phyloP scores from a whole-genome alignment of 129 eudicot genomes.

The Flaveria brownii region DNA sequence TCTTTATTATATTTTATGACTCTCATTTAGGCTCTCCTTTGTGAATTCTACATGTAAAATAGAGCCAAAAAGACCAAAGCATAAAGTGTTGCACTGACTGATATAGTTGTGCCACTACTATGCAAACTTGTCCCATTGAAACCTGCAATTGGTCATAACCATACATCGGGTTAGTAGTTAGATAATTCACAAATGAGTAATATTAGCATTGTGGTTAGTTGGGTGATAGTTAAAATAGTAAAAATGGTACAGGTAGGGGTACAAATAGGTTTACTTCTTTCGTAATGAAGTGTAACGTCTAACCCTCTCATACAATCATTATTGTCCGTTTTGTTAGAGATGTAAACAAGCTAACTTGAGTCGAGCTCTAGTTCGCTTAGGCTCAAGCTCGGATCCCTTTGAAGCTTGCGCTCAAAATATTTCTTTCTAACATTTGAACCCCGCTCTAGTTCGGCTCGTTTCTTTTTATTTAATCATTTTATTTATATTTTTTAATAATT shows the following conservation, averaged over 20 bases:
- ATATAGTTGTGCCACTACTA: constrained; percentile 23
- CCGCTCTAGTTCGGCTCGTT: too few species aligned
- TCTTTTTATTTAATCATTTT: too few species aligned
- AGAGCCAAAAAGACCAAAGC: constrained; percentile 32
- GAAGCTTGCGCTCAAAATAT: too few species aligned
- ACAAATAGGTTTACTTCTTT: background rate
- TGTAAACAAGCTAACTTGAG: too few species aligned
- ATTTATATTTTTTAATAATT: too few species aligned
- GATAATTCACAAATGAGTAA: background rate
- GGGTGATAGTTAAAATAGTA: background rate
- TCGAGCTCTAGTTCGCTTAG: too few species aligned
- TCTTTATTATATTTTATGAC: background rate
- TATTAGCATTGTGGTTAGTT: background rate
- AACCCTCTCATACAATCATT: background rate
- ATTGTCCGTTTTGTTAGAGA: background rate
- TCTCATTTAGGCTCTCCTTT: background rate
- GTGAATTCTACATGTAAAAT: constrained; percentile 17
- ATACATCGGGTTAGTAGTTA: background rate
- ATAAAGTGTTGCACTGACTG: constrained; percentile 16
- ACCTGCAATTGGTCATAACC: constrained; percentile 31
- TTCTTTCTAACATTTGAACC: too few species aligned
- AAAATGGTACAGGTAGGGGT: background rate
- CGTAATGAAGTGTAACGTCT: background rate
- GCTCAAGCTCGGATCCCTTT: too few species aligned
- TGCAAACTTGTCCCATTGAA: constrained; percentile 41